Percentiles rank a stretch among this genome's conserved stretches.
phyloP scores from a whole-genome alignment of 257 asterid genomes.

The Hygrophila difformis region DNA sequence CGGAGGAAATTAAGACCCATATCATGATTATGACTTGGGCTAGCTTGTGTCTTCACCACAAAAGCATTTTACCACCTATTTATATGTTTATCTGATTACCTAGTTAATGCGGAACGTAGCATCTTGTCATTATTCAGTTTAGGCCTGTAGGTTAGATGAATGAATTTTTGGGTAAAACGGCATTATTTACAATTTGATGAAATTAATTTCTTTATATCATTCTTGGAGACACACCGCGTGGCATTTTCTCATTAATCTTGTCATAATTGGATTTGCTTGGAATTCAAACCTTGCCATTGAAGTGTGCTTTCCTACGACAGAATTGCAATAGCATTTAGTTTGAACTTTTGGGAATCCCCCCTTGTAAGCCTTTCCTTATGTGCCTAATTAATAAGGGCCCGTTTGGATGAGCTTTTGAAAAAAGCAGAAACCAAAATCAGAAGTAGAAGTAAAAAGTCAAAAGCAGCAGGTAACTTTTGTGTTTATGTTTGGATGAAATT shows the following conservation, averaged over 20 bases:
- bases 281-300: background rate
- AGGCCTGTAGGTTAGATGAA: background rate
- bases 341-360: no score
- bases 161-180: background rate
- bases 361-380: no score
- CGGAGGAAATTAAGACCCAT: background rate
- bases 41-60: background rate
- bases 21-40: background rate
- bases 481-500: no score
- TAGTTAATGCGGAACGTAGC: background rate
- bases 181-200: background rate
- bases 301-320: background rate
- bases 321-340: background rate
- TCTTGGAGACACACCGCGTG: no score
- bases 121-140: background rate
- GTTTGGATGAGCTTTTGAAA: no score
- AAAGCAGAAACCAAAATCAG: no score
- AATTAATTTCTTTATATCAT: background rate
- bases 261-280: background rate
- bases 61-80: background rate
- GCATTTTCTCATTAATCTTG: background rate
- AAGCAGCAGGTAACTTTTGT: no score
- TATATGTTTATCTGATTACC: background rate
- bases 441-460: no score
- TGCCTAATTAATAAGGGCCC: no score